Evolutionary conservation across 306 rosid genomes (phyloP).

Genomic region (Acacia acuminata): DNA sequence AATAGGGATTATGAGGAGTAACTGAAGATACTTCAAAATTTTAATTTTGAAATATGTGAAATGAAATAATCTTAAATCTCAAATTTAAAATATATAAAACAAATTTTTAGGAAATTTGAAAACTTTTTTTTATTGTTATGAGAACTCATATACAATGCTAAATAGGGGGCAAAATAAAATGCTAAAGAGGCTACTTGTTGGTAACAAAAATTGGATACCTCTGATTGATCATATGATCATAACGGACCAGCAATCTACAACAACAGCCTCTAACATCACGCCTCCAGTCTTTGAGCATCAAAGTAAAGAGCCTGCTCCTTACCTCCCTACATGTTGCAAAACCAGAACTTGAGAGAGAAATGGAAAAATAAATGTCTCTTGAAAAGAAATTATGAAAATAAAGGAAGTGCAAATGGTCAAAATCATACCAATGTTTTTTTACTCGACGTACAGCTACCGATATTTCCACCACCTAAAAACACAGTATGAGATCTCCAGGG

Average conservation of each 20-base stretch:
- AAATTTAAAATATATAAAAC: too few relatives aligned
- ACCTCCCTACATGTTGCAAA: conserved; percentile 71
- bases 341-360: conserved; percentile 22
- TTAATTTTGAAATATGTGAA: too few relatives aligned
- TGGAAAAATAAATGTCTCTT: not conserved
- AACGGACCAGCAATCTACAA: conserved; percentile 98
- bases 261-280: conserved; percentile 99
- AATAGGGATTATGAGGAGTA: too few relatives aligned
- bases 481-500: conserved; percentile 94
- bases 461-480: conserved; percentile 99
- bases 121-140: too few relatives aligned
- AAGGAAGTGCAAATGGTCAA: not conserved
- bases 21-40: too few relatives aligned
- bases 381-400: conserved; percentile 18
- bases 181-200: too few relatives aligned
- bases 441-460: conserved; percentile 13
- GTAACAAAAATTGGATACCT: too few relatives aligned
- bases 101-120: too few relatives aligned
- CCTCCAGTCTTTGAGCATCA: conserved; percentile 92
- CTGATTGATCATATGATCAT: conserved; percentile 39
- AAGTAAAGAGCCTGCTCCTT: conserved; percentile 99
- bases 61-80: too few relatives aligned
- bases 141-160: too few relatives aligned
- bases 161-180: too few relatives aligned
- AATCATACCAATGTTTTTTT: conserved; percentile 28